Evolutionary conservation across 2,329 filamentous ascomycete species (phyloP), one percentile per base, ranked within the genome.

Genomic region (Seiridium unicorne): DNA sequence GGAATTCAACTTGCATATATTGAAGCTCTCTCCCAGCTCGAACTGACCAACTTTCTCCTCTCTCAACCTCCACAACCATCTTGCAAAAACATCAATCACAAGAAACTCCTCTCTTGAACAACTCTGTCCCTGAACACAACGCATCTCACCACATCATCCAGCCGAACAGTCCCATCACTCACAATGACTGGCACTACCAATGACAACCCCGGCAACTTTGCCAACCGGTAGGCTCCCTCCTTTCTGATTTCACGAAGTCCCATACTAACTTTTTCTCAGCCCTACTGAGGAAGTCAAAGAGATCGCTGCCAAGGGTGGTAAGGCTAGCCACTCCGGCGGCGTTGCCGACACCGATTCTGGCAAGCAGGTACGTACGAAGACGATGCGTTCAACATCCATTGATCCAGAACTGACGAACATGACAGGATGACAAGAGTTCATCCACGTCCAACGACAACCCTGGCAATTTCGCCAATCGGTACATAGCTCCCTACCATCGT

Each of bases 151-250:
- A 42, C 7, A 42, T 13, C 7, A 2, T 1, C 38, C 38, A 42
- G 13, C 13, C 38, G 7, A 42, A 42, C 38, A 42, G 13, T 42
- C 2, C 13, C 38, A 51, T 51, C 48, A 51, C 18, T 26, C 18
- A 26, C 26, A 6, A 51, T 51, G 48, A 42, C 54, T 42, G 2
- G 40, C 51, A 55, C 44, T 35, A 46, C 6, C 9, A 56, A 68
- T 59, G 63, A 65, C 56, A 77, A 77, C 64, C 74, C 74, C 44
- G 73, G 71, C 61, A 77, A 77, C 63, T 76, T 75, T 63, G 69
- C 70, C 67, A 77, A 76, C 70, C 72, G 73, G 68, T 70, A 59
- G 11, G 64, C 18, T 26, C 18, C 1, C 18, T 2, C 18, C 18
- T 26, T 26, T 26, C 18, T 26, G n/a, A n/a, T 11, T 26, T 26